A percentile compares a stretch with the other conserved stretches of the same genome.
Evolutionary conservation across 371 early-diverging fungal genomes (phyloP).

Genomic region (Rhizopus delemar): DNA sequence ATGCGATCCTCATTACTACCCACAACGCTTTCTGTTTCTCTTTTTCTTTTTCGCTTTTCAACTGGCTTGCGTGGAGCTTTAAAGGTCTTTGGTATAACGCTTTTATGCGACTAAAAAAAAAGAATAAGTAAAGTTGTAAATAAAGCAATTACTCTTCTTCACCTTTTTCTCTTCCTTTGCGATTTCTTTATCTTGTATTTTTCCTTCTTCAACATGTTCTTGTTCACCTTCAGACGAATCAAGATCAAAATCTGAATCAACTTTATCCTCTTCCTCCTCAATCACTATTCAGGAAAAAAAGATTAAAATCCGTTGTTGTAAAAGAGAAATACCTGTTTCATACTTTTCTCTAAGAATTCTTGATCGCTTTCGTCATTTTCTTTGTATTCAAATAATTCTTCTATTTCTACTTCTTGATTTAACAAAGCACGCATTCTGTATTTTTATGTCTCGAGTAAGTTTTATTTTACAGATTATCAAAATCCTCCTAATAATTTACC

Average conservation of each 20-base stretch:
- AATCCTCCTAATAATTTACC: constrained; percentile 34
- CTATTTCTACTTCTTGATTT: constrained; percentile 62
- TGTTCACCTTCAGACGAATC: constrained; percentile 64
- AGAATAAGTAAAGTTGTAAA: background rate
- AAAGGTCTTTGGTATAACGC: constrained; percentile 3
- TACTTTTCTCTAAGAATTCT: constrained; percentile 52
- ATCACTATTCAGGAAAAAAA: constrained; percentile 5
- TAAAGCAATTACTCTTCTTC: background rate
- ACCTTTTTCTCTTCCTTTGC: constrained; percentile 41
- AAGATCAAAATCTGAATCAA: constrained; percentile 66
- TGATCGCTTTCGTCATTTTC: constrained; percentile 61
- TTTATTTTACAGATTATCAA: background rate
- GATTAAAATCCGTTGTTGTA: background rate
- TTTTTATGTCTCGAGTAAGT: background rate
- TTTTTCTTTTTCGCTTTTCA: constrained; percentile 7
- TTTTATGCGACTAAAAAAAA: constrained; percentile 21
- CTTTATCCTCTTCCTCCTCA: constrained; percentile 54
- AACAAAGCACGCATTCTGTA: constrained; percentile 59
- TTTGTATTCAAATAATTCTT: constrained; percentile 59
- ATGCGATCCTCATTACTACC: constrained; percentile 16
- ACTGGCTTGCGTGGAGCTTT: constrained; percentile 15
- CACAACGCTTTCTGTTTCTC: background rate
- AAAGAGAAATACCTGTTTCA: background rate
- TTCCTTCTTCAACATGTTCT: constrained; percentile 54
- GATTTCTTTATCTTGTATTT: constrained; percentile 44